These are phyloP conservation scores for Coemansia reversa DNA, from an alignment of 192 early-diverging fungal genomes.

Conservation along the genomic window DNA sequence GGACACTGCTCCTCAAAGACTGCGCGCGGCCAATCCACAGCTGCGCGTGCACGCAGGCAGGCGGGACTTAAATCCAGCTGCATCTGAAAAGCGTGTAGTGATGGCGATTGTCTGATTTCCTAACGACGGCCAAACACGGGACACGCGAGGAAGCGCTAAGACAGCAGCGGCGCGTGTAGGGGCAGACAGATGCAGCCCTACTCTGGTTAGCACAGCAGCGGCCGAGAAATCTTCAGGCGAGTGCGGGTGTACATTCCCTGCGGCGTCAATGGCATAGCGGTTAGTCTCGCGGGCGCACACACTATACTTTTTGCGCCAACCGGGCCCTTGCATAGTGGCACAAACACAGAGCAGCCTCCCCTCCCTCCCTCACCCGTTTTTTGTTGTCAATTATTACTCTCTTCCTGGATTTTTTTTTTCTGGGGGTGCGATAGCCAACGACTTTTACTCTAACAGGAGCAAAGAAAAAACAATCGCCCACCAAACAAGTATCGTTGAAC, in stretches of 20 bases:
- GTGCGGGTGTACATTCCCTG: background rate
- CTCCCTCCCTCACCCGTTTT: too few relatives aligned
- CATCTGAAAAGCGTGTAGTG: slow-evolving; percentile 9
- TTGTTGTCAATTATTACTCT: too few relatives aligned
- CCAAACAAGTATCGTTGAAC: too few relatives aligned
- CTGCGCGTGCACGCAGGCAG: background rate
- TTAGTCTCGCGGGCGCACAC: background rate
- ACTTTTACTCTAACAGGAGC: too few relatives aligned
- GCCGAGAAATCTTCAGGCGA: background rate
- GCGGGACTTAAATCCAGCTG: slow-evolving; percentile 14
- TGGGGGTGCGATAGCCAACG: too few relatives aligned
- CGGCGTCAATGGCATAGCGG: background rate
- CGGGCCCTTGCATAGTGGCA: background rate
- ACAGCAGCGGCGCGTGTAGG: background rate
- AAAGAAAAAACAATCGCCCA: too few relatives aligned
- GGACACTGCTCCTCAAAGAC: background rate
- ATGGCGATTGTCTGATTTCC: background rate
- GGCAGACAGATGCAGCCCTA: background rate
- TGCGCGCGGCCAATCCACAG: slow-evolving; percentile 7
- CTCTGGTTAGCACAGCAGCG: background rate
- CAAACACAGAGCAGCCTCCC: background rate
- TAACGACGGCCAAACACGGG: background rate
- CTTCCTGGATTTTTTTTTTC: too few relatives aligned
- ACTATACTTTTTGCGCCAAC: background rate
- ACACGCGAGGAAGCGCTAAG: background rate